phyloP scores from a whole-genome alignment of 306 rosid species.

The Psophocarpus tetragonolobus region DNA sequence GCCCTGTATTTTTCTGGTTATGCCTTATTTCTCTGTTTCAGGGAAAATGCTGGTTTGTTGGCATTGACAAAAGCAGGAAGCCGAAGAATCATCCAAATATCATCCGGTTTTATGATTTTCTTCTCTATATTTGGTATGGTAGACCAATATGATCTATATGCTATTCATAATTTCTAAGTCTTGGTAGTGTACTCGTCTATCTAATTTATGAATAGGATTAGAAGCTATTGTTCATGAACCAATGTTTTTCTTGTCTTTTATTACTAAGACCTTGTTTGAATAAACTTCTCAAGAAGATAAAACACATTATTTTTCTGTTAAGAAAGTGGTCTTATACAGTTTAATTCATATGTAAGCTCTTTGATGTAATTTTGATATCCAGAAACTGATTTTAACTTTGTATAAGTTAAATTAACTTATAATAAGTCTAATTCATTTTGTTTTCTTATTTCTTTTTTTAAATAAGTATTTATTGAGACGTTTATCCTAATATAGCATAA shows the following conservation, averaged over 20 bases:
- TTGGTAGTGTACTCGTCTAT: background rate
- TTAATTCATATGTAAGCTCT: too few species aligned
- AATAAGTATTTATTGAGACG: too few species aligned
- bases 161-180: background rate
- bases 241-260: background rate
- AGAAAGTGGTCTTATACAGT: too few species aligned
- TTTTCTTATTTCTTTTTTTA: too few species aligned
- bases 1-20: background rate
- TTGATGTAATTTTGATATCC: too few species aligned
- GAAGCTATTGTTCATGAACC: background rate
- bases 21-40: conserved; percentile 14
- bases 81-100: conserved; percentile 86
- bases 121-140: conserved; percentile 77
- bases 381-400: too few species aligned
- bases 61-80: conserved; percentile 88
- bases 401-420: too few species aligned
- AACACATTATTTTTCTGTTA: too few species aligned
- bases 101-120: conserved; percentile 84
- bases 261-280: background rate
- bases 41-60: conserved; percentile 75
- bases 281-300: too few species aligned
- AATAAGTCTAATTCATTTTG: too few species aligned
- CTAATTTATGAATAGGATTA: background rate
- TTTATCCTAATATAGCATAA: too few species aligned
- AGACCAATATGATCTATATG: background rate